These are phyloP conservation scores for Leptosphaerulina australis DNA, from an alignment of 2,329 filamentous ascomycete genomes.

Conservation along the genomic window DNA sequence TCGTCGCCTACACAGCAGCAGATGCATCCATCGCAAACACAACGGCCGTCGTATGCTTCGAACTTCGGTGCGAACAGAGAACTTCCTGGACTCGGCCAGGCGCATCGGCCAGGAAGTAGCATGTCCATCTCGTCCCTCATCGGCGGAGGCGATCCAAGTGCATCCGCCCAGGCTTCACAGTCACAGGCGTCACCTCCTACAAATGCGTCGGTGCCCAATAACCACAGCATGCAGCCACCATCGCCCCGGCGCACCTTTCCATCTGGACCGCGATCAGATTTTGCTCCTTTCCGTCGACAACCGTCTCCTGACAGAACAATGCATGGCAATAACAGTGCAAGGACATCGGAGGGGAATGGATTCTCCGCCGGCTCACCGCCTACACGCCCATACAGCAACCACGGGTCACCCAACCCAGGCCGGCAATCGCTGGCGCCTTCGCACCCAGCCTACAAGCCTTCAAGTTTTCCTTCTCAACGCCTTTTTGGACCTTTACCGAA, in stretches of 20 bases:
- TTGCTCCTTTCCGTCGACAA: constrained; percentile 45
- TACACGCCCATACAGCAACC: constrained; percentile 41
- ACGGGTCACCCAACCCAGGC: constrained; percentile 44
- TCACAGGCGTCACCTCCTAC: constrained; percentile 56
- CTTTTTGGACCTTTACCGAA: constrained; percentile 40
- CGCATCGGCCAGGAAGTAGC: constrained; percentile 64
- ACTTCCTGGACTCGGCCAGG: constrained; percentile 57
- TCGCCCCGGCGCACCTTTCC: constrained; percentile 50
- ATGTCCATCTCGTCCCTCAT: constrained; percentile 79
- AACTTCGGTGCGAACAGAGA: constrained; percentile 60
- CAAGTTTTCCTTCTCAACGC: constrained; percentile 38
- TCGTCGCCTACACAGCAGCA: constrained; percentile 55
- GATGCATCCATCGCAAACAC: constrained; percentile 47
- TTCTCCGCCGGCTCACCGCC: constrained; percentile 41
- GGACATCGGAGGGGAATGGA: constrained; percentile 34
- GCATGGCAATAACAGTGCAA: constrained; percentile 32
- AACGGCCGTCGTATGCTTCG: constrained; percentile 51
- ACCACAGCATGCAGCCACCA: constrained; percentile 55
- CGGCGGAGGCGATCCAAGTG: constrained; percentile 59
- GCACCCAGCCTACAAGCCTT: constrained; percentile 43
- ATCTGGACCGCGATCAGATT: constrained; percentile 42
- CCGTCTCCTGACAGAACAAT: constrained; percentile 48
- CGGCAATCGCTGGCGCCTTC: constrained; percentile 41
- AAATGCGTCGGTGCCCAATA: constrained; percentile 46
- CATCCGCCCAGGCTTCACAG: constrained; percentile 49